These are phyloP conservation scores for Penicillium argentinense DNA, from an alignment of 495 filamentous ascomycete genomes.

Conservation along the genomic window DNA sequence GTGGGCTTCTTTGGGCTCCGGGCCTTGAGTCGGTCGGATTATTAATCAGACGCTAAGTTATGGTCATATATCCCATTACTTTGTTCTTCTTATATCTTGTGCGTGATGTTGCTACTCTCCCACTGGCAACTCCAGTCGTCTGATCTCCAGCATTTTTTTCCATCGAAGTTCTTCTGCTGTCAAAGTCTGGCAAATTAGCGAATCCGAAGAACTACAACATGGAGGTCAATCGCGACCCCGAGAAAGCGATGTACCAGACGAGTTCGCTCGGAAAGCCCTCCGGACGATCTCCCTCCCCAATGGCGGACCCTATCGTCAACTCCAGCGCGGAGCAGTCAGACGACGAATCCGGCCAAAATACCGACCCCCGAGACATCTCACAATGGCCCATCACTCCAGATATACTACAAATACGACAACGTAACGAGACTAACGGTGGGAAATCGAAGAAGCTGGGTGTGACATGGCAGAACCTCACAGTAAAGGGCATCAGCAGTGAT, in stretches of 20 bases:
- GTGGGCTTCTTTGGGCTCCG: not conserved
- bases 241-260: conserved; percentile 6
- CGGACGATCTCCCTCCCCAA: conserved; percentile 6
- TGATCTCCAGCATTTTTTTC: conserved; percentile 1
- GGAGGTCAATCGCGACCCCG: not conserved
- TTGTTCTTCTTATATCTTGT: conserved; percentile 3
- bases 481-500: conserved; percentile 35
- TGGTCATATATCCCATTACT: not conserved
- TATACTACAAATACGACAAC: conserved; percentile 8
- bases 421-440: conserved; percentile 1
- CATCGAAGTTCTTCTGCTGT: conserved; percentile 1
- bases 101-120: not conserved
- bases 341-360: conserved; percentile 9
- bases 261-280: conserved; percentile 10
- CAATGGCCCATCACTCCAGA: conserved; percentile 9
- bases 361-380: conserved; percentile 7
- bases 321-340: conserved; percentile 7
- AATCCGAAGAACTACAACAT: conserved; percentile 4
- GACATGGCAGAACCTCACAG: conserved; percentile 48
- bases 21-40: not conserved
- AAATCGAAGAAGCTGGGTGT: conserved; percentile 43
- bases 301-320: conserved; percentile 7
- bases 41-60: not conserved
- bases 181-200: conserved; percentile 1
- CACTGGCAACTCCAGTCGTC: conserved; percentile 2